Base-by-base conservation (phyloP, 257 asterid genomes). In the Nicotiana paniculata region DNA sequence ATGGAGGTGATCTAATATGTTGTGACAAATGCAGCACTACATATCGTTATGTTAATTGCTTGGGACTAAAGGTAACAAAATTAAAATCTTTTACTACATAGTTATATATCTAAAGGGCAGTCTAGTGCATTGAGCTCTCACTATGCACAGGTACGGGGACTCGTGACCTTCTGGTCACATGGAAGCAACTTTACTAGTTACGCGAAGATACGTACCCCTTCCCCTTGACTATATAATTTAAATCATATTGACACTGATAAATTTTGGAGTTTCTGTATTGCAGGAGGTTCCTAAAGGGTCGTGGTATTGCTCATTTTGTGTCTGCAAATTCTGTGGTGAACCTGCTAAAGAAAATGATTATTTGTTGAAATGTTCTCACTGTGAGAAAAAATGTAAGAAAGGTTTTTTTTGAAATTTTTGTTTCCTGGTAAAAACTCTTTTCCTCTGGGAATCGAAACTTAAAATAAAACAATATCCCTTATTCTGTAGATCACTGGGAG, bases 1-100 rank as follows among this genome's bases (percentile, higher is more conserved):
- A 88, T 84, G 94, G 91, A 17, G 94, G 96, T 21, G 51, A 87
- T 81, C 85, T 92, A 82, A 86, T 89, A 81, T 92, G 92, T 28
- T 90, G 93, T 70, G 92, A 92, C 37, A 48, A 72, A 6, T 90
- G 96, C 61, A 87, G 82, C 83, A 88, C 96, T 0, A 92, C 96
- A 15, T 88, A 90, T 59, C 96, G 90, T 77, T 92, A 85, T 74
- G 18, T 6, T 24, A 24, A 6, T 10, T 90, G 96, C 46, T 57
- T 89, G 76, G 89, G 51, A 33, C 63, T 91, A 82, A 59, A 85
- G 91, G 91, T 87, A 62, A 77, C 32, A 43, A 32, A 69, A 65
- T 33, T 55, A 18, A 7, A 57, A 26, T 54, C 24, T 33, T 65
- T 21, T 32, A n/a, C 35, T 54, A n/a, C 12, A 55, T 46, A 80